Base-by-base conservation (phyloP, 495 filamentous ascomycete genomes). In the Penicillium herquei region DNA sequence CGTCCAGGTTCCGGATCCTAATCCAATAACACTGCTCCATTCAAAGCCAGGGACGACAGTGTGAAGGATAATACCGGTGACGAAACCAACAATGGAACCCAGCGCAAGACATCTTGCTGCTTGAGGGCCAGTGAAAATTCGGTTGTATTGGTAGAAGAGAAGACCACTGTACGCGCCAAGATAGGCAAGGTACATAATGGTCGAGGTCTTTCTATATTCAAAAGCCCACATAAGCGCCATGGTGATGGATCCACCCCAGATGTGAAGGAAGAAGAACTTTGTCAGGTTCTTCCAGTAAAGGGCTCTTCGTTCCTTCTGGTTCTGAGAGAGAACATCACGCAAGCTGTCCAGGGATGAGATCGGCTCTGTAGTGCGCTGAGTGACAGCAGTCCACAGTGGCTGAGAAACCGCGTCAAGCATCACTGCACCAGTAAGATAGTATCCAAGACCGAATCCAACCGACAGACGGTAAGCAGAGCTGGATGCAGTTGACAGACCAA, bases 261-360 rank as follows among this genome's bases (percentile, higher is more conserved):
- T 37, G 34, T 49, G 46, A 18, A 49, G 46, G 46, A 49, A 49
- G 46, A 49, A 49, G 12, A 49, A 49, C 46, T 49, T 49, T 12
- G 46, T 37, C 7, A 49, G 46, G 14, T 49, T 49, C 6, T 6
- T 21, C 46, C 46, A 49, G 32, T 49, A 49, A 3, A 49, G 32
- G 6, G 21, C 12, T 10, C 21, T 6, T 18, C 46, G 9, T 7
- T 35, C 16, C 32, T 39, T 49, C 14, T 35, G 16, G 32, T 49
- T 49, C 4, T 10, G n/a, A 9, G 13, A 5, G 3, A 49, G 32
- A n/a, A 49, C 46, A 17, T 49, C 14, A 32, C 46, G 31, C 6
- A 49, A 3, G 12, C 46, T 17, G 16, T 49, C 32, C 46, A 49
- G 21, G 7, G 46, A 49, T 10, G 13, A 16, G n/a, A 49, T 49